These are phyloP conservation scores for Aspergillus bombycis DNA, from an alignment of 2,329 filamentous ascomycete genomes.

Conservation along the genomic window DNA sequence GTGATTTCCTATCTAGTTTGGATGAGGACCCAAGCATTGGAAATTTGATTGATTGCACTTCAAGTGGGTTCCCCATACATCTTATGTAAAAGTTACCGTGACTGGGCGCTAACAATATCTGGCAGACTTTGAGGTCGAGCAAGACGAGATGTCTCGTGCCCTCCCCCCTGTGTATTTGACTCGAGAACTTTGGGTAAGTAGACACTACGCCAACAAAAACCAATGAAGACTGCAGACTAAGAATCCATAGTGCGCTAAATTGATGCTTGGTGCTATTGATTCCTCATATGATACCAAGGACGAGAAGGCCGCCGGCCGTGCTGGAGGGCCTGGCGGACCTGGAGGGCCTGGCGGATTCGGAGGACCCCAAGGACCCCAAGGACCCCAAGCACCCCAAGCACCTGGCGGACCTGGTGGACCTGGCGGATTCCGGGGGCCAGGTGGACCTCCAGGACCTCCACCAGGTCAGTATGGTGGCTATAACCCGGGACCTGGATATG, in stretches of 20 bases:
- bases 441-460: constrained; percentile 23
- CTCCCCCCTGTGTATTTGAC: constrained; percentile 65
- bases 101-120: constrained; percentile 22
- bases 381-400: constrained; percentile 23
- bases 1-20: constrained; percentile 65
- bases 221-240: constrained; percentile 16
- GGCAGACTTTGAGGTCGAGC: constrained; percentile 68
- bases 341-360: not conserved
- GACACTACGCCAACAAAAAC: not conserved
- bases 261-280: constrained; percentile 69
- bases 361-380: constrained; percentile 21
- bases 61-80: constrained; percentile 54
- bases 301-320: constrained; percentile 55
- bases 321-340: constrained; percentile 24
- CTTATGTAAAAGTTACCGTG: not conserved
- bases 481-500: constrained; percentile 25
- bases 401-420: not conserved
- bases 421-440: not conserved
- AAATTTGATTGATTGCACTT: constrained; percentile 67
- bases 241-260: constrained; percentile 57
- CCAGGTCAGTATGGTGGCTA: constrained; percentile 43
- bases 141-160: constrained; percentile 66
- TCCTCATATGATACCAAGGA: constrained; percentile 67
- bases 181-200: constrained; percentile 63
- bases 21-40: constrained; percentile 66